Evolutionary conservation across 2,329 filamentous ascomycete species (phyloP), one percentile per base, ranked within the genome.

Genomic region (Fusarium sp.): DNA sequence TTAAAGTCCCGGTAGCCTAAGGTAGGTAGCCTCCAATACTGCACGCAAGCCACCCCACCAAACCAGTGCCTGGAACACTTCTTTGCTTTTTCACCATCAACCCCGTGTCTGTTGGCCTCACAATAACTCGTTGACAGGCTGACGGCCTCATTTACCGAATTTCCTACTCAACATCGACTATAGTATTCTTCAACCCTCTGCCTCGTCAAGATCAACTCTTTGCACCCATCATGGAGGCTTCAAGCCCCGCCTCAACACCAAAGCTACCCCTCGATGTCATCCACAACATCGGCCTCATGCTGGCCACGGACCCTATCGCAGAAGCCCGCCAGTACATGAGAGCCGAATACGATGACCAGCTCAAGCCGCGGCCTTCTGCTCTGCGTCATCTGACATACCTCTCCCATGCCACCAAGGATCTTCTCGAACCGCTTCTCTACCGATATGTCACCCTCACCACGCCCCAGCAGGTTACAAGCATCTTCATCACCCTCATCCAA

Each of bases 371-470:
- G 3, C 44, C 36, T 8, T 45, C n/a, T 12, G 15, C 56, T 5
- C 29, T 68, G 1, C 53, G 29, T 6, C 35, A 38, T 13, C 10
- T 68, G 7, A 67, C 65, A 1, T 64, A 69, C 22, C 7, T 39
- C 2, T 68, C 65, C 15, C 62, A 34, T 22, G 40, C 55, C 5
- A 62, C 59, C 9, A 64, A 29, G 22, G 40, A 32, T 11, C 6
- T 68, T 6, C 43, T 68, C 22, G 59, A 64, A 22, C 59, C 65
- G 15, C 28, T 68, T 6, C 54, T 68, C 6, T 69, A 62, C 13
- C 63, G 65, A 4, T 38, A 62, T 40, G 19, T 68, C 7, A 35
- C 29, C n/a, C 46, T 69, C 9, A 26, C 28, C 6, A 48, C 22
- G 2, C 44, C 55, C 3, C 35, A 38, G 10, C 44, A 67, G 3